These are phyloP conservation scores for Mucor lusitanicus DNA, from an alignment of 371 early-diverging fungal species.

Conservation along the genomic window DNA sequence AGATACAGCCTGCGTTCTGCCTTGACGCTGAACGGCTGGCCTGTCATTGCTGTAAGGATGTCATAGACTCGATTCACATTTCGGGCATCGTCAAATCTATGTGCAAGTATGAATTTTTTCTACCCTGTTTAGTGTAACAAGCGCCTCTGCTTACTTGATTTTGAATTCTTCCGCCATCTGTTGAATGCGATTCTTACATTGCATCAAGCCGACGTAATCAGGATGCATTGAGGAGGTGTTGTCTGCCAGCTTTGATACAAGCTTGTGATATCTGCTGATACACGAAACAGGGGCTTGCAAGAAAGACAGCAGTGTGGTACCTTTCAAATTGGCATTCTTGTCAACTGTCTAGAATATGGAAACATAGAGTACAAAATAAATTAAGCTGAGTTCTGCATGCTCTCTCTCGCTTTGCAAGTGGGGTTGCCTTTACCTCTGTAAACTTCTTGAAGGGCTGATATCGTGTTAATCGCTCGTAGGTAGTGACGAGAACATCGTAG, in stretches of 20 bases:
- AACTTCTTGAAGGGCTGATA: conserved; percentile 50
- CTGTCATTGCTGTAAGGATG: conserved; percentile 32
- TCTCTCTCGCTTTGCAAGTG: neutral
- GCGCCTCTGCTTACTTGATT: conserved; percentile 6
- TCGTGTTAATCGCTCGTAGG: conserved; percentile 38
- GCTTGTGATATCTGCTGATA: conserved; percentile 28
- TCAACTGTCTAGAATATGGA: conserved; percentile 2
- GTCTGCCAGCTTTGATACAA: conserved; percentile 33
- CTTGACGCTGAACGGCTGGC: conserved; percentile 38
- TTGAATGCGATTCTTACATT: conserved; percentile 31
- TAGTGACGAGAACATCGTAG: conserved; percentile 34
- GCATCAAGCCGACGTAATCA: conserved; percentile 37
- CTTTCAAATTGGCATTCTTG: conserved; percentile 9
- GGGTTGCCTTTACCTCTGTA: conserved; percentile 30
- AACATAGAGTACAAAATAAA: neutral
- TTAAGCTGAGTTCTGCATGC: conserved; percentile 3
- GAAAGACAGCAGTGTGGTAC: conserved; percentile 29
- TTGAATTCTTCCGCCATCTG: conserved; percentile 29
- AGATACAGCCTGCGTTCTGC: conserved; percentile 32
- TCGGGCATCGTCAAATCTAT: conserved; percentile 32
- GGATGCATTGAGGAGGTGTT: conserved; percentile 49
- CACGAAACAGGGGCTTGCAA: conserved; percentile 36
- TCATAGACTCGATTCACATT: conserved; percentile 44
- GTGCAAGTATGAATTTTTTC: neutral
- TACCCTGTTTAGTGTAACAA: neutral